Base-by-base conservation (phyloP, 139 green algal genomes). In the Chlorella sp. region DNA sequence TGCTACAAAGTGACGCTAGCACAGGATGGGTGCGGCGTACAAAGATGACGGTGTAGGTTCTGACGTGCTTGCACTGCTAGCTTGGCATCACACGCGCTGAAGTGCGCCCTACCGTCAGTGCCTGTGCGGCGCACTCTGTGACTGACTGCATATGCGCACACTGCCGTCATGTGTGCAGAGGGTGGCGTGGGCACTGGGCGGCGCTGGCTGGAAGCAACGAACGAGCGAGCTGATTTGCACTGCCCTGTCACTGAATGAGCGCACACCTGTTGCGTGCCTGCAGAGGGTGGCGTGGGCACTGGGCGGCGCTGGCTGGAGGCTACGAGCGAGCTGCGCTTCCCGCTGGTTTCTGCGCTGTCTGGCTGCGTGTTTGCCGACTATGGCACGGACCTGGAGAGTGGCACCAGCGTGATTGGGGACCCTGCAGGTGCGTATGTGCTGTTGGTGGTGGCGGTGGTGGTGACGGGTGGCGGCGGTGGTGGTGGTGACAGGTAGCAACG, bases 301-400 rank as follows among this genome's bases (percentile, higher is more conserved):
- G 94, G 89, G 0, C 79, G 95, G 20, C 89, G 89, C 71, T 96
- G 87, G 60, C 78, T 93, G 26, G 90, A 93, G 33, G 91, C 83
- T 50, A 92, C 80, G 34, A 82, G 83, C 0, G 95, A 98, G 84
- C 66, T 98, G 31, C 87, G 81, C 5, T 82, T 92, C 4, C 94
- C 92, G 2, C 73, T 98, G 23, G 70, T 82, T 5, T 77, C 77
- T 31, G 79, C 80, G 2, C 35, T 97, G 49, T 74, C 88, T 74
- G 95, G 91, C 20, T 88, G 80, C 17, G 36, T 97, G 26, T 98
- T 99, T 72, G 73, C 85, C 0, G 95, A 99, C 82, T 93, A 86
- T 68, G 95, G 94, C 32, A 89, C 85, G 2, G 95, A 99, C 72
- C 79, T 99, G 49, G 85, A 89, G 50, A 94, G 82, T 29, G 95